phyloP scores from a whole-genome alignment of 1,284 basidiomycete genomes.

The Meripilus lineatus region DNA sequence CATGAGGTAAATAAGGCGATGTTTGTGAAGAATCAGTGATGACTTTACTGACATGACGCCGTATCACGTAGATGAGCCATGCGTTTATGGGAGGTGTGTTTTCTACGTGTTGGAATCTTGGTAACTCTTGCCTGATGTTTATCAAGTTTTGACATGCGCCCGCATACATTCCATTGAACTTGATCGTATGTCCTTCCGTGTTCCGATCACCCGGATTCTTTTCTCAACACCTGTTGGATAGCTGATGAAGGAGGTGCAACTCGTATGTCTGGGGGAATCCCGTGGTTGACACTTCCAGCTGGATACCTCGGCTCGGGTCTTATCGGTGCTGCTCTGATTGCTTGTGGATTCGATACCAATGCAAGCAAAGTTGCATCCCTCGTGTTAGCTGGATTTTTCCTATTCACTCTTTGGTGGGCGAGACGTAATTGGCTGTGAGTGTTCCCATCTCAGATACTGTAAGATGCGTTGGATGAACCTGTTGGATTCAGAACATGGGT shows the following conservation, averaged over 20 bases:
- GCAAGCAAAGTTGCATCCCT: slow-evolving; percentile 89
- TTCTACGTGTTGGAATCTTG: background rate
- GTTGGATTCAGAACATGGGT: slow-evolving; percentile 56
- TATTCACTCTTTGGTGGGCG: slow-evolving; percentile 94
- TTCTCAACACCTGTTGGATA: slow-evolving; percentile 28
- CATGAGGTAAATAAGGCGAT: slow-evolving; percentile 61
- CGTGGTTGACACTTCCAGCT: slow-evolving; percentile 81
- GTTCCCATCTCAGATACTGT: background rate
- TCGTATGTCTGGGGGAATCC: slow-evolving; percentile 88
- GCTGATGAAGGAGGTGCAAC: slow-evolving; percentile 94
- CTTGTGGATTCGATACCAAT: slow-evolving; percentile 91
- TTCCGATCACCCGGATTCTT: slow-evolving; percentile 15
- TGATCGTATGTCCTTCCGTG: slow-evolving; percentile 51
- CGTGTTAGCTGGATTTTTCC: slow-evolving; percentile 80
- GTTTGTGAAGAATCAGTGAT: slow-evolving; percentile 10
- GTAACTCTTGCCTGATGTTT: background rate
- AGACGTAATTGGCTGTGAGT: slow-evolving; percentile 74
- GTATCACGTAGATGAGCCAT: slow-evolving; percentile 82
- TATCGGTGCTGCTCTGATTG: slow-evolving; percentile 86
- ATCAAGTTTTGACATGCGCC: slow-evolving; percentile 80
- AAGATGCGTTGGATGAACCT: background rate
- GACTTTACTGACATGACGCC: too few relatives aligned
- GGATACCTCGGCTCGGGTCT: slow-evolving; percentile 91
- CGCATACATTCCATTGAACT: slow-evolving; percentile 85
- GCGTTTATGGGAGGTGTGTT: slow-evolving; percentile 38